Percentiles rank a stretch among this genome's conserved stretches.
Evolutionary conservation across 257 asterid genomes (phyloP).

Genomic region (Solanum medicagineum): DNA sequence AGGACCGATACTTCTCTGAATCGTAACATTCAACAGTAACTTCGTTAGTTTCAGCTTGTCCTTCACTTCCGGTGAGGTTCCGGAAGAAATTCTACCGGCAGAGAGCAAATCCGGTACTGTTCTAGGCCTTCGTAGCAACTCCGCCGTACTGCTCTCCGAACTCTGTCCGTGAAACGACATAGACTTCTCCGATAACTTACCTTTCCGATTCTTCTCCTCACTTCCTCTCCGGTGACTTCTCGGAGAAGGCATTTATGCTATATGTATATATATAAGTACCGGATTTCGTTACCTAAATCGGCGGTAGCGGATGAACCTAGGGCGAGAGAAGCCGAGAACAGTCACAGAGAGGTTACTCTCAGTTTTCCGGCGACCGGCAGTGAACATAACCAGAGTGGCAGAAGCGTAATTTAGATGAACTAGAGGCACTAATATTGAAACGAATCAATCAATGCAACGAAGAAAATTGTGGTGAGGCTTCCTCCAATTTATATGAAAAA

Average conservation of each 20-base stretch:
- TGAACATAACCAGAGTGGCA: conserved; percentile 21
- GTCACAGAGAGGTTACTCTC: conserved; percentile 22
- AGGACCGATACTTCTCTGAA: conserved; percentile 77
- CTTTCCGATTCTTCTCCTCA: conserved; percentile 45
- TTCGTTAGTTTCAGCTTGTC: conserved; percentile 40
- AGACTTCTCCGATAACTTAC: conserved; percentile 42
- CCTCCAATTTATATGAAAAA: conserved; percentile 1
- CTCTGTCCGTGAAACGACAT: conserved; percentile 42
- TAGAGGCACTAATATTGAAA: neutral
- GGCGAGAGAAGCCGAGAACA: too few species aligned
- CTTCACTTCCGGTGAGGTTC: neutral
- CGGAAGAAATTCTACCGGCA: neutral
- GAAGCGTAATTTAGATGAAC: neutral
- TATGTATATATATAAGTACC: neutral
- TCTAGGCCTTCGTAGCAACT: conserved; percentile 41
- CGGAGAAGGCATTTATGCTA: conserved; percentile 50
- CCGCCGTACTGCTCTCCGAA: neutral
- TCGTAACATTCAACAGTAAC: conserved; percentile 60
- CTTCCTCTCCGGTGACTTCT: conserved; percentile 36
- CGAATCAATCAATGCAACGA: neutral
- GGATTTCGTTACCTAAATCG: conserved; percentile 21
- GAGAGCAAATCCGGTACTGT: conserved; percentile 59
- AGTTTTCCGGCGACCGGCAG: conserved; percentile 25
- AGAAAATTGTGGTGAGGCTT: neutral
- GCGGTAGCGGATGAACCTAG: conserved; percentile 33